phyloP scores from a whole-genome alignment of 2,329 filamentous ascomycete genomes.

The Hortaea sp. region DNA sequence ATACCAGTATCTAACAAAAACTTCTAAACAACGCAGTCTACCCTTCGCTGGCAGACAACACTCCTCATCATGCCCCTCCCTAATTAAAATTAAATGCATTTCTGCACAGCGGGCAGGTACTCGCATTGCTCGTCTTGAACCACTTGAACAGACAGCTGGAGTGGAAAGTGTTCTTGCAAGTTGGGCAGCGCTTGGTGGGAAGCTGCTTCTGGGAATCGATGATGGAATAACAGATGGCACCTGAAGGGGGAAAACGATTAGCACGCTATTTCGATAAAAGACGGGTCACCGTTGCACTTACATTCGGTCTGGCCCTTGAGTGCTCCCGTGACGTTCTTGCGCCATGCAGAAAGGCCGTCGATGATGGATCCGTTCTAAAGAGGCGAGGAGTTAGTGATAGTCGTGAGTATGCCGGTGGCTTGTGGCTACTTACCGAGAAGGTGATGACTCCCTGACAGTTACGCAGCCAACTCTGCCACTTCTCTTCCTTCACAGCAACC shows the following conservation, averaged over 20 bases:
- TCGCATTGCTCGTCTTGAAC: conserved; percentile 90
- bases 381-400: neutral
- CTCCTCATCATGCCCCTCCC: neutral
- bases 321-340: conserved; percentile 74
- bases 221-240: conserved; percentile 72
- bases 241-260: conserved; percentile 27
- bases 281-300: conserved; percentile 25
- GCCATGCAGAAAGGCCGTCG: conserved; percentile 77
- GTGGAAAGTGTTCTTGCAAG: conserved; percentile 93
- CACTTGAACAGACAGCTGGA: conserved; percentile 84
- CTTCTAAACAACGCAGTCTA: too few species aligned
- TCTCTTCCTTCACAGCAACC: conserved; percentile 79
- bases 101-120: conserved; percentile 49
- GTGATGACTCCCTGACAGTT: conserved; percentile 87
- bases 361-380: conserved; percentile 67
- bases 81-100: conserved; percentile 8
- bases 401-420: neutral
- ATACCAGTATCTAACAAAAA: too few species aligned
- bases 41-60: too few species aligned
- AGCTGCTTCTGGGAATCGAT: conserved; percentile 80
- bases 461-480: conserved; percentile 86
- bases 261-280: neutral
- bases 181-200: conserved; percentile 82
- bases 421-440: conserved; percentile 52
- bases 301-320: conserved; percentile 92